Conservation (phyloP, 441 rosid genomes). For the Biscutella laevigata region DNA sequence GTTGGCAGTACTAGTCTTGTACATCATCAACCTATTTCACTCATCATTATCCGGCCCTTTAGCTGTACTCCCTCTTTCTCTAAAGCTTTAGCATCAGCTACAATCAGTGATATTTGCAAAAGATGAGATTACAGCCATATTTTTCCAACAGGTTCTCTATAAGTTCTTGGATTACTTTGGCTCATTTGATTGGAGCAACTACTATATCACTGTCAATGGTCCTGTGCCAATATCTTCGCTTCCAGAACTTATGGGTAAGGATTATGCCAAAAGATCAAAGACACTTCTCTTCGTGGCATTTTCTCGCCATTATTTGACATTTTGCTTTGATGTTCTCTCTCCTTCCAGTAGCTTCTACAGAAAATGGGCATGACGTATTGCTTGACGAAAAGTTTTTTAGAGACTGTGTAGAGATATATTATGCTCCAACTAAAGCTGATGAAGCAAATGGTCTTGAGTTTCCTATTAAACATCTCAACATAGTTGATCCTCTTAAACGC, state of each 20-base stretch:
- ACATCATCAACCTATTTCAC: conserved; percentile 64
- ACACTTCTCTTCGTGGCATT: conserved; percentile 7
- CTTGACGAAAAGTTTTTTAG: conserved; percentile 50
- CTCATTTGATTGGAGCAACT: conserved; percentile 76
- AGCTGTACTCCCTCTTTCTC: conserved; percentile 41
- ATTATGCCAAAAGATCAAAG: neutral
- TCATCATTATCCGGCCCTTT: conserved; percentile 66
- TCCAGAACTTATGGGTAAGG: conserved; percentile 47
- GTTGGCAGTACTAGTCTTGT: conserved; percentile 64
- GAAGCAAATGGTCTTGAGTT: conserved; percentile 37
- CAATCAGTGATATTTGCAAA: neutral
- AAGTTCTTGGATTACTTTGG: conserved; percentile 77
- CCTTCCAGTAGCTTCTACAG: conserved; percentile 31
- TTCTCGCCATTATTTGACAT: conserved; percentile 2
- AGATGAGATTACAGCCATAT: neutral
- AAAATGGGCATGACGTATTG: conserved; percentile 36
- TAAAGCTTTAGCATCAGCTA: conserved; percentile 4
- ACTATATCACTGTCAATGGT: conserved; percentile 50
- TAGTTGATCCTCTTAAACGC: conserved; percentile 77
- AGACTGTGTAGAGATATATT: conserved; percentile 39
- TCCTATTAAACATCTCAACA: conserved; percentile 59
- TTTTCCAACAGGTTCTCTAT: conserved; percentile 52
- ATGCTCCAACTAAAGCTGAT: conserved; percentile 23
- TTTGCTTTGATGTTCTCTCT: neutral
- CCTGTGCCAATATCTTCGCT: conserved; percentile 51